These are phyloP conservation scores for Solanum sparsipilum DNA, from an alignment of 257 asterid species.

Conservation along the genomic window DNA sequence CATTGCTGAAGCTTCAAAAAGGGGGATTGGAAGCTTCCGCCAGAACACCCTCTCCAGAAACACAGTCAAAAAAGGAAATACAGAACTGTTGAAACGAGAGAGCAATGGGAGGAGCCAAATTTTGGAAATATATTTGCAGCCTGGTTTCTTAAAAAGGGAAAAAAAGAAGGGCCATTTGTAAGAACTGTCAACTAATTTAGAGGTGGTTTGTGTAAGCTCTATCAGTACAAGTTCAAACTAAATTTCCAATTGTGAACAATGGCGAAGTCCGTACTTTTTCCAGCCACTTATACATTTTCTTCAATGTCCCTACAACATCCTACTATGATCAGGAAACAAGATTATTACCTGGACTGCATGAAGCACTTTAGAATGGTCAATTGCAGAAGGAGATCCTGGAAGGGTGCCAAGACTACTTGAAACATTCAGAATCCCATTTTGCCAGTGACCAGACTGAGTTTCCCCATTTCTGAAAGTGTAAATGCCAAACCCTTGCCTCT, in stretches of 20 bases:
- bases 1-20: neutral
- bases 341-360: constrained; percentile 56
- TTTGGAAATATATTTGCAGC: neutral
- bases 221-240: neutral
- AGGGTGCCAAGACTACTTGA: constrained; percentile 1
- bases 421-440: constrained; percentile 40
- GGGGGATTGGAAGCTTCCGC: neutral
- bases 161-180: neutral
- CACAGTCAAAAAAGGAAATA: neutral
- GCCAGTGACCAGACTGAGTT: constrained; percentile 65
- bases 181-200: neutral
- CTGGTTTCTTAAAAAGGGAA: neutral
- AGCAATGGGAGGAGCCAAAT: neutral
- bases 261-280: neutral
- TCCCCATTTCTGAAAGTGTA: constrained; percentile 64
- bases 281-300: neutral
- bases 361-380: constrained; percentile 35
- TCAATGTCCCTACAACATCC: neutral
- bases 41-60: neutral
- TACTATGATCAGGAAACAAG: neutral
- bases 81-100: neutral
- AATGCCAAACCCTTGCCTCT: constrained; percentile 64
- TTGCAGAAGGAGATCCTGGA: constrained; percentile 13
- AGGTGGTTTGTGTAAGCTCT: neutral
- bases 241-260: neutral